Conservation (phyloP, 345 rosid species). For the Alliaria petiolata region DNA sequence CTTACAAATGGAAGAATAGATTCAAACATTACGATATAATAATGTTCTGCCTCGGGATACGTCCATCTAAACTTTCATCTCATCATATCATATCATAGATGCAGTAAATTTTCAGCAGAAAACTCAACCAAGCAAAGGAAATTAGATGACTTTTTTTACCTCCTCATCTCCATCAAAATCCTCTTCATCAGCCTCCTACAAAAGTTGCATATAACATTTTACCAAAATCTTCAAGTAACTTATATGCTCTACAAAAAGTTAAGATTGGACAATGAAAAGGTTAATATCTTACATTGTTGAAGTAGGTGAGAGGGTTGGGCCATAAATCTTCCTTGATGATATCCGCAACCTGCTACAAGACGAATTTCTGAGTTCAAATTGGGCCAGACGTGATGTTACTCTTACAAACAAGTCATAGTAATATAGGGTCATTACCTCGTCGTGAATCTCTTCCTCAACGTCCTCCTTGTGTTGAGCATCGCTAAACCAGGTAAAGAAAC, state of each 20-base stretch:
- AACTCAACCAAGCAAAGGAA: background rate
- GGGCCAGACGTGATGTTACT: background rate
- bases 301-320: conserved; percentile 89
- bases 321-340: conserved; percentile 93
- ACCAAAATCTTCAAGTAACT: background rate
- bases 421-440: conserved; percentile 52
- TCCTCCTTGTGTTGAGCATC: conserved; percentile 56
- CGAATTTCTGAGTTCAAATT: conserved; percentile 9
- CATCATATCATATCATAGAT: background rate
- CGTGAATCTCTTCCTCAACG: conserved; percentile 56
- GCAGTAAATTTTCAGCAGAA: background rate
- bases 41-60: background rate
- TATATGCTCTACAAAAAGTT: background rate
- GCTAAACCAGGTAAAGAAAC: conserved; percentile 87
- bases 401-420: background rate
- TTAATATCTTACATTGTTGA: conserved; percentile 57
- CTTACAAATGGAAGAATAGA: background rate
- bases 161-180: conserved; percentile 61
- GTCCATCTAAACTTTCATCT: background rate
- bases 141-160: conserved; percentile 29
- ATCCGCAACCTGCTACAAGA: conserved; percentile 70
- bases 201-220: background rate
- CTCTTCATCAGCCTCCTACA: conserved; percentile 72
- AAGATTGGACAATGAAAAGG: background rate
- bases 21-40: background rate